A percentile compares a stretch with the other conserved stretches of the same genome.
Conservation (phyloP, 352 stramenopile genomes). For the Thalassiosira exigua region DNA sequence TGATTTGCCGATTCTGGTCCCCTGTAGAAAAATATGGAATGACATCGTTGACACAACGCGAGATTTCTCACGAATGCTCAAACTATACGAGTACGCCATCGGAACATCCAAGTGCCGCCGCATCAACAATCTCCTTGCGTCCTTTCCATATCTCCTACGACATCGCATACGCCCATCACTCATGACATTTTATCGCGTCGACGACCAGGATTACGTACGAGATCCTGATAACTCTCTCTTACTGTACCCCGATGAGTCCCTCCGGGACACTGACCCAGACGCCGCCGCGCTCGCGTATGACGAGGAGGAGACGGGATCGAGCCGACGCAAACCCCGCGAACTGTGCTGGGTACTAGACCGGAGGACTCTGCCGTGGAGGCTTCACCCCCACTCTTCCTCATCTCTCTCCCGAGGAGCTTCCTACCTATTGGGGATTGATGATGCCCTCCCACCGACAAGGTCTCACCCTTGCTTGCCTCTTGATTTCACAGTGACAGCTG, state of each 20-base stretch:
- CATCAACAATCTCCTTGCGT: slow-evolving; percentile 71
- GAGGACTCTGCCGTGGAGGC: no score
- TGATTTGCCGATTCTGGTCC: no score
- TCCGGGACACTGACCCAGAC: slow-evolving; percentile 71
- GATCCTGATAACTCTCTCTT: slow-evolving; percentile 79
- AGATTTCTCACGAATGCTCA: slow-evolving; percentile 79
- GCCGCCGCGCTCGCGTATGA: slow-evolving; percentile 63
- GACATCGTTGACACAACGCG: slow-evolving; percentile 70
- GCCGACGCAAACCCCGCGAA: no score
- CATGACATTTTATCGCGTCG: slow-evolving; percentile 66
- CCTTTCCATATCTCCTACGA: slow-evolving; percentile 82
- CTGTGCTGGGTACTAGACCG: no score
- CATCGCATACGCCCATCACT: slow-evolving; percentile 79
- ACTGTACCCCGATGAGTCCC: slow-evolving; percentile 72
- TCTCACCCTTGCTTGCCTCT: no score
- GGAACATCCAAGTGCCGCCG: slow-evolving; percentile 68
- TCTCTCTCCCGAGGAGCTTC: no score
- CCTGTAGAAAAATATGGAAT: slow-evolving; percentile 90
- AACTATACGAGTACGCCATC: slow-evolving; percentile 82
- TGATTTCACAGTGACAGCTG: no score
- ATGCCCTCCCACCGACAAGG: no score
- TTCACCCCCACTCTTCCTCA: no score
- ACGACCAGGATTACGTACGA: slow-evolving; percentile 63
- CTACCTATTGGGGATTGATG: no score
- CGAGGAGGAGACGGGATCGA: no score